A percentile compares a stretch with the other conserved stretches of the same genome.
phyloP scores from a whole-genome alignment of 179 eudicot species.

The Amaranthus tricolor region DNA sequence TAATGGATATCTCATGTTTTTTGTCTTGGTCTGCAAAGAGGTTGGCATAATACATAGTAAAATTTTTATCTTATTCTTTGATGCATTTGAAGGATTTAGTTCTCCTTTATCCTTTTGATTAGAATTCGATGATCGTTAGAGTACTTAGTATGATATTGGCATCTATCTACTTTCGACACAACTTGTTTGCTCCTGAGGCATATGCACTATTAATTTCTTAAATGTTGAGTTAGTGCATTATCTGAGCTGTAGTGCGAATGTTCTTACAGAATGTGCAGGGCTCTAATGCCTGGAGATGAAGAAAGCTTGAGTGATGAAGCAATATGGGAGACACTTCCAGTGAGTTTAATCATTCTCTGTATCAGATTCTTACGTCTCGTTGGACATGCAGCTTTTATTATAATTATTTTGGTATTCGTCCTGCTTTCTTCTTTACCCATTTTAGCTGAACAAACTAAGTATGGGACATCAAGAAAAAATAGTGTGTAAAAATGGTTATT shows the following conservation, averaged over 20 bases:
- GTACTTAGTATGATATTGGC: background rate
- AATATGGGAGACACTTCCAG: conserved; percentile 99
- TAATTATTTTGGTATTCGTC: background rate
- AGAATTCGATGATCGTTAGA: background rate
- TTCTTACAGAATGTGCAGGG: conserved; percentile 82
- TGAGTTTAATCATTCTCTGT: conserved; percentile 34
- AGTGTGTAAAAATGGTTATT: background rate
- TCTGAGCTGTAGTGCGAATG: conserved; percentile 21
- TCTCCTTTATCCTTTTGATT: background rate
- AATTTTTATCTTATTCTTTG: background rate
- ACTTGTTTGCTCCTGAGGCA: background rate
- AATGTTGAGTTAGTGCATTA: background rate
- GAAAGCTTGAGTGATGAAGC: conserved; percentile 87
- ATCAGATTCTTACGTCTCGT: background rate
- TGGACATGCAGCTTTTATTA: conserved; percentile 3
- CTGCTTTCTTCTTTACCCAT: background rate
- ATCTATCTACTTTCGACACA: background rate
- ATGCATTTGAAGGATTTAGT: background rate
- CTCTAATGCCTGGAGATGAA: conserved; percentile 90
- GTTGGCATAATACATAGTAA: background rate
- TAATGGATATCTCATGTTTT: background rate
- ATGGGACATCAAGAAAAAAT: background rate
- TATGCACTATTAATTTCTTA: background rate
- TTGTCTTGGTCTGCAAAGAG: background rate
- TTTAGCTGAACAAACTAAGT: background rate